Evolutionary conservation across 257 asterid species (phyloP), one percentile per base, ranked within the genome.

Genomic region (Lycium ferocissimum): DNA sequence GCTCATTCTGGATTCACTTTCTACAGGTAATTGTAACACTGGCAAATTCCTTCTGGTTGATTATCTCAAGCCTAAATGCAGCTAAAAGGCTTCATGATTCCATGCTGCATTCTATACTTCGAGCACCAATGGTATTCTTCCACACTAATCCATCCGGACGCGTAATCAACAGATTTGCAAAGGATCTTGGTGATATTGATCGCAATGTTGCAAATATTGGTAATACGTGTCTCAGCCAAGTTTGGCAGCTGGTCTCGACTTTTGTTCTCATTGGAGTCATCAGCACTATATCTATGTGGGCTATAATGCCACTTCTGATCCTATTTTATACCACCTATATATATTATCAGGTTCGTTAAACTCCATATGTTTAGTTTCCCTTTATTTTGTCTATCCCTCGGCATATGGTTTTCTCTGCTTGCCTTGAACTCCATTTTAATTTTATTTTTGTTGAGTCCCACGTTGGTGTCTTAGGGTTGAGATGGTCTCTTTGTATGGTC

Each of bases 111-210:
- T 86, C 97, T 83, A 88, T 93, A 80, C 91, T 94, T 82, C 89
- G 92, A 89, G 97, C 97, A 87, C 97, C 98, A 71, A 94, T 94
- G 98, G 91, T 91, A 20, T 94, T 94, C 90, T 94, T 94, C 91
- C 97, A 94, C 45, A 94, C 98, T 53, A 94, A 93, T 85, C 98
- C 98, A 9, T 87, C 88, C 65, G 98, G 98, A 57, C 92, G 98
- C 47, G 90, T 94, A 56, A 93, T 94, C 86, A 94, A 94, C 89
- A 84, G 98, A 91, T 94, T 93, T 51, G 89, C 95, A 2, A 90
- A 92, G 89, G 94, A 92, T 83, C 91, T 94, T 62, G 94, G 97
- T 33, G 97, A 94, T 79, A 87, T 94, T 79, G 97, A 94, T 85
- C 92, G 97, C 47, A 91, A 92, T 61, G 96, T 94, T 67, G 93